Evolutionary conservation across 2,329 filamentous ascomycete genomes (phyloP).

Genomic region (Delphinella strobiligena): DNA sequence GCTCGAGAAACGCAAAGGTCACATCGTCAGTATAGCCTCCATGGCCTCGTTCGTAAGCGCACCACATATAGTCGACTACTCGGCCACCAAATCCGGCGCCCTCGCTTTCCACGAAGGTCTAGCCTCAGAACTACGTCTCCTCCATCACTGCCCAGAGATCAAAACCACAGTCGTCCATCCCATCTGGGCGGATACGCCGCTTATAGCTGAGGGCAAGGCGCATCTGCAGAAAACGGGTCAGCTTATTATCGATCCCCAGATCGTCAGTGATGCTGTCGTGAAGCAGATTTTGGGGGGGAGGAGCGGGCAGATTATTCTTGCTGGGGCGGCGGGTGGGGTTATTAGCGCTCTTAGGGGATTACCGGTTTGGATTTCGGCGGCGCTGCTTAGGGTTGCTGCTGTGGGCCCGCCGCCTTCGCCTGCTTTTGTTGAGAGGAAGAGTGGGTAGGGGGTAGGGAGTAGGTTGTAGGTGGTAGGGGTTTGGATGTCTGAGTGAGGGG

Average conservation of each 20-base stretch:
- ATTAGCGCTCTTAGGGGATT: no score
- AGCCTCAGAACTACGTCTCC: conserved; percentile 28
- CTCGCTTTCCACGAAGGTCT: conserved; percentile 42
- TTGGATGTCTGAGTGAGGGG: no score
- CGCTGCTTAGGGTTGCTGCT: no score
- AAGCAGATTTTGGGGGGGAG: conserved; percentile 29
- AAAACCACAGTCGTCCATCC: conserved; percentile 32
- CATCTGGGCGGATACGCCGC: conserved; percentile 28
- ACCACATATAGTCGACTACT: conserved; percentile 41
- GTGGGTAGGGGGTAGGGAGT: no score
- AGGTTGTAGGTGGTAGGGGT: no score
- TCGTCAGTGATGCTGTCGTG: conserved; percentile 31
- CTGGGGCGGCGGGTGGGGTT: no score
- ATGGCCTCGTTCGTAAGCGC: conserved; percentile 37
- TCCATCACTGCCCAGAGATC: conserved; percentile 30
- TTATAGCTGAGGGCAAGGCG: conserved; percentile 22
- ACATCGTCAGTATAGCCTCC: conserved; percentile 45
- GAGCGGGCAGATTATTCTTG: conserved; percentile 30
- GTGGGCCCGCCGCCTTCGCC: no score
- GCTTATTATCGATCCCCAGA: conserved; percentile 25
- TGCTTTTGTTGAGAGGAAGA: no score
- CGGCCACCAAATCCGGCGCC: conserved; percentile 38
- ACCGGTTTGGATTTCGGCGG: no score
- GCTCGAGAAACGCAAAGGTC: conserved; percentile 38
- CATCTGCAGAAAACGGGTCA: conserved; percentile 21